phyloP scores from a whole-genome alignment of 169 alveolate species.

The Eimeria maxima region DNA sequence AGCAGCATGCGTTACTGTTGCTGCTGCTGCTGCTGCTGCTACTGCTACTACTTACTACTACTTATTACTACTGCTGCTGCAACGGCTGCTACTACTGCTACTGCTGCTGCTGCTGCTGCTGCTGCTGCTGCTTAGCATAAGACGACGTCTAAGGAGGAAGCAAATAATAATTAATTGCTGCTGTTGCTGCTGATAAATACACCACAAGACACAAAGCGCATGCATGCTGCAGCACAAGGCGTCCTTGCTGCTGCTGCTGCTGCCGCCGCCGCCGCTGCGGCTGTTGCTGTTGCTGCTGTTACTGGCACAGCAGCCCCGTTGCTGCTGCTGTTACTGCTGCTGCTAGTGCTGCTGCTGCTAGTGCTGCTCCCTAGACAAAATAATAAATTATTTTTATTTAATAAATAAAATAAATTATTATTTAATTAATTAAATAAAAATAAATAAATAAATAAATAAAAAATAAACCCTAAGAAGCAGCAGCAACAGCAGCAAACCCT shows the following conservation, averaged over 20 bases:
- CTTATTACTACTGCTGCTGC: too few relatives aligned
- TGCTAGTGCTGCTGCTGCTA: not conserved
- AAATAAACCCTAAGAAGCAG: not conserved
- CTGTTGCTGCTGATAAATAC: not conserved
- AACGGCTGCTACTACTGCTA: too few relatives aligned
- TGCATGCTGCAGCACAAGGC: not conserved
- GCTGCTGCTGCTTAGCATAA: not conserved
- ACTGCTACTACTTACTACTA: too few relatives aligned
- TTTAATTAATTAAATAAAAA: too few relatives aligned
- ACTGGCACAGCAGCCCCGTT: not conserved
- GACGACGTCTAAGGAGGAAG: not conserved
- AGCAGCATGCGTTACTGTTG: too few relatives aligned
- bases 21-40: too few relatives aligned
- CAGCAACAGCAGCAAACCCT: too few relatives aligned
- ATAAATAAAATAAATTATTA: too few relatives aligned
- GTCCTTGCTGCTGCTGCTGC: not conserved
- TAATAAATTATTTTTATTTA: too few relatives aligned
- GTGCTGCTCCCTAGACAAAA: too few relatives aligned
- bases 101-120: not conserved
- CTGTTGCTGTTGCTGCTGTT: not conserved
- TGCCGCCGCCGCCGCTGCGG: not conserved
- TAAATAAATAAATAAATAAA: too few relatives aligned
- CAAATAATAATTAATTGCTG: not conserved
- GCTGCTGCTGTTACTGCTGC: not conserved
- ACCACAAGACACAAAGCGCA: not conserved